Base-by-base conservation (phyloP, 2,329 filamentous ascomycete species). In the Mycosphaerella sp. region DNA sequence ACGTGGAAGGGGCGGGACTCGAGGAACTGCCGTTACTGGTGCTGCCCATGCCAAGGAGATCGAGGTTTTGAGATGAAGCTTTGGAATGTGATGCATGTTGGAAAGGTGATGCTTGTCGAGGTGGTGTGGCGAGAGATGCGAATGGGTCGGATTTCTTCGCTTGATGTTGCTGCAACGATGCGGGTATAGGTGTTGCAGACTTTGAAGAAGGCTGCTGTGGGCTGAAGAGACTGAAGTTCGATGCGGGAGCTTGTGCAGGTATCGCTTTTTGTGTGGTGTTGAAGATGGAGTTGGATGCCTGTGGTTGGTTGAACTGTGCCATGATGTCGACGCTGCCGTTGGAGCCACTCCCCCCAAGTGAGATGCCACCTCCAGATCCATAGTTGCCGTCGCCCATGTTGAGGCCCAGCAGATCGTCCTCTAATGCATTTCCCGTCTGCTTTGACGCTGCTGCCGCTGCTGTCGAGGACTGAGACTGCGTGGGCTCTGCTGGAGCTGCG, bases 351-450 rank as follows among this genome's bases (percentile, higher is more conserved):
- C 53, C 56, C 5, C 90, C 91, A 14, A 97, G 78, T 3, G 89
- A 85, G 60, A 97, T 95, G 48, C 85, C 85, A 45, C 92, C 91
- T 5, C 84, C 82, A 65, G 87, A 82, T 10, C 87, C 85, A 66
- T 84, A 92, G 53, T 73, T 78, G 46, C 79, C 78, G 54, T 87
- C 84, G 46, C 83, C 83, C 65, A 98, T 81, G 40, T 90, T 95
- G 42, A 98, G 74, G 0, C 93, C 93, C 4, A 98, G 78, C 6
- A 98, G 77, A 67, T 98, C 93, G 68, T 95, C 91, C 67, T 96
- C 91, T 21, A 97, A 71, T 11, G 87, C 84, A 51, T 81, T 83
- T 1, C 81, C 74, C 54, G 81, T 79, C 11, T 76, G 70, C 21
- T 73, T 72, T 31, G 72, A 60, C 36, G 70, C 64, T 44, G 70